A percentile compares a stretch with the other conserved stretches of the same genome.
These are phyloP conservation scores for Tardiomyces depauwii DNA, from an alignment of 1,139 yeast species.

Conservation along the genomic window DNA sequence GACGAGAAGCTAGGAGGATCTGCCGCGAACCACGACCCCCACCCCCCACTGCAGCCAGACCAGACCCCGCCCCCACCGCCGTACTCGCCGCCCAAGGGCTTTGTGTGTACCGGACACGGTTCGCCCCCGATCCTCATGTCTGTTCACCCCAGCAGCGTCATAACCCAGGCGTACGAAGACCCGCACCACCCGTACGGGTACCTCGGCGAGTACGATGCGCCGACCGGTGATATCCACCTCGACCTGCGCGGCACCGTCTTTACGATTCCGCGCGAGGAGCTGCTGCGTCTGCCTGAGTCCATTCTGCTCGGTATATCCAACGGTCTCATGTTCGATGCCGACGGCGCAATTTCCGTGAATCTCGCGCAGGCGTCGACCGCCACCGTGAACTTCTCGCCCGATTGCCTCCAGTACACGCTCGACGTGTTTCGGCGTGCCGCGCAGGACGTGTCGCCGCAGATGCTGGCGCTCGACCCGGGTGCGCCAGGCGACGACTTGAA, in stretches of 20 bases:
- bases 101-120: constrained; percentile 17
- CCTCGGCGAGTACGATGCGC: constrained; percentile 9
- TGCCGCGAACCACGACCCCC: background rate
- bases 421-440: constrained; percentile 45
- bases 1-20: background rate
- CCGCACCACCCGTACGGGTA: constrained; percentile 6
- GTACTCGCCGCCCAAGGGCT: constrained; percentile 17
- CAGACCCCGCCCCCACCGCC: constrained; percentile 17
- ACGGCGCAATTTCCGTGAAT: constrained; percentile 30
- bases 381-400: constrained; percentile 61
- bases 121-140: constrained; percentile 7
- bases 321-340: constrained; percentile 70
- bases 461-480: background rate
- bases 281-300: constrained; percentile 86
- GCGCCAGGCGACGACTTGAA: background rate
- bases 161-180: constrained; percentile 22
- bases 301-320: constrained; percentile 76
- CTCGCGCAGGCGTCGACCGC: constrained; percentile 7
- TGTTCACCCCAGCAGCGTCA: constrained; percentile 11
- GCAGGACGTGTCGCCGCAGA: constrained; percentile 11
- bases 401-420: constrained; percentile 74
- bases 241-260: constrained; percentile 54
- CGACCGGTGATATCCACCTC: constrained; percentile 36
- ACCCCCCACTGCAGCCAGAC: no score
- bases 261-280: constrained; percentile 73